These are phyloP conservation scores for Salix udensis DNA, from an alignment of 345 rosid species.

Conservation along the genomic window DNA sequence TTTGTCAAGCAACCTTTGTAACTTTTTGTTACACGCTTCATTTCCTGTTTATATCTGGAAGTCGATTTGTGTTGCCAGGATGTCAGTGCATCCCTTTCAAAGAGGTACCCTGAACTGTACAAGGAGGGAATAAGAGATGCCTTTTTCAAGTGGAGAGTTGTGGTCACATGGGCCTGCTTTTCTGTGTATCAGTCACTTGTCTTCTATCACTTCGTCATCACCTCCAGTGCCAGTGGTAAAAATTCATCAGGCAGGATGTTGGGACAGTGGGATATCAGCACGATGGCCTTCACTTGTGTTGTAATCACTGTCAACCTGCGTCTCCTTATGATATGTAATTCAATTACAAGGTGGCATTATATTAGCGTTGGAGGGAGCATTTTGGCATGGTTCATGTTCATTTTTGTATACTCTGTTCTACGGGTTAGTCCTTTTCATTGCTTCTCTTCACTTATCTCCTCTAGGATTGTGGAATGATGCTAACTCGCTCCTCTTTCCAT, in stretches of 20 bases:
- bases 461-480: not conserved
- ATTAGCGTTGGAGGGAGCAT: conserved; percentile 90
- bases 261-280: conserved; percentile 98
- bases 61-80: conserved; percentile 50
- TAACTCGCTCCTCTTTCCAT: conserved; percentile 11
- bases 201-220: conserved; percentile 59
- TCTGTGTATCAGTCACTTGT: conserved; percentile 88
- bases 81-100: conserved; percentile 91
- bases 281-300: conserved; percentile 90
- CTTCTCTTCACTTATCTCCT: not conserved
- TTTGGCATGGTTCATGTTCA: conserved; percentile 76
- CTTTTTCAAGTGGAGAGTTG: conserved; percentile 89
- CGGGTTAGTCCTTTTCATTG: conserved; percentile 21
- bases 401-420: conserved; percentile 66
- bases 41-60: not conserved
- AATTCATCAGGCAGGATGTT: conserved; percentile 76
- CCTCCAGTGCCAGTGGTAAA: conserved; percentile 54
- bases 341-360: conserved; percentile 89
- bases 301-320: conserved; percentile 91
- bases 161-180: conserved; percentile 80
- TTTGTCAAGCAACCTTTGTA: too few relatives aligned
- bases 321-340: conserved; percentile 88
- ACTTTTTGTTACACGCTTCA: not conserved
- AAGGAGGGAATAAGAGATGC: conserved; percentile 82
- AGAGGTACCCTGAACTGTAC: conserved; percentile 91